Evolutionary conservation across 2,329 filamentous ascomycete species (phyloP).

Genomic region (Talaromyces sp.): DNA sequence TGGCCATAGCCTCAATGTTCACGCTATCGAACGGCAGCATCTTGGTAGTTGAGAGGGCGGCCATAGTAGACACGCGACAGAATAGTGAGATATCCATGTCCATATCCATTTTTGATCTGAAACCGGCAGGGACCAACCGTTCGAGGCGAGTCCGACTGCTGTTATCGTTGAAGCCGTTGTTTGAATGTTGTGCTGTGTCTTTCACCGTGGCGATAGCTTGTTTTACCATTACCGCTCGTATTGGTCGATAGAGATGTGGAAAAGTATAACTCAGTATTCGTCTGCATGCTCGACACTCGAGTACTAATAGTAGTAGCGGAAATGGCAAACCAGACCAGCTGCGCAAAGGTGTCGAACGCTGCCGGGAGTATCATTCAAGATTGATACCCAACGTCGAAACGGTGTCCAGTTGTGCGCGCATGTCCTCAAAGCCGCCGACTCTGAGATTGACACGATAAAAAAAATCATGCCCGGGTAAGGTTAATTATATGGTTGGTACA

Average conservation of each 20-base stretch:
- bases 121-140: background rate
- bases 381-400: background rate
- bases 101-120: conserved; percentile 1
- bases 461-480: background rate
- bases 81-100: conserved; percentile 11
- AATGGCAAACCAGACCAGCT: background rate
- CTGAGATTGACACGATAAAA: background rate
- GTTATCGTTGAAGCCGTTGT: background rate
- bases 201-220: background rate
- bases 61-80: conserved; percentile 11
- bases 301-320: background rate
- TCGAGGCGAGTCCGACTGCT: conserved; percentile 3
- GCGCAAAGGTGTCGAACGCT: background rate
- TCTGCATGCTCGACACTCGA: background rate
- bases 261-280: background rate
- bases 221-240: background rate
- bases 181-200: background rate
- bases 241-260: background rate
- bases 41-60: conserved; percentile 6
- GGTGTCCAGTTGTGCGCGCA: background rate
- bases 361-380: background rate
- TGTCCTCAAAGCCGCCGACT: background rate
- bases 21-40: conserved; percentile 7
- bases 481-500: background rate
- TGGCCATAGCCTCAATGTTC: background rate